Percentiles rank a stretch among this genome's conserved stretches.
These are phyloP conservation scores for Dictyostelium brefeldianum DNA, from an alignment of 78 protist genomes.

Conservation along the genomic window DNA sequence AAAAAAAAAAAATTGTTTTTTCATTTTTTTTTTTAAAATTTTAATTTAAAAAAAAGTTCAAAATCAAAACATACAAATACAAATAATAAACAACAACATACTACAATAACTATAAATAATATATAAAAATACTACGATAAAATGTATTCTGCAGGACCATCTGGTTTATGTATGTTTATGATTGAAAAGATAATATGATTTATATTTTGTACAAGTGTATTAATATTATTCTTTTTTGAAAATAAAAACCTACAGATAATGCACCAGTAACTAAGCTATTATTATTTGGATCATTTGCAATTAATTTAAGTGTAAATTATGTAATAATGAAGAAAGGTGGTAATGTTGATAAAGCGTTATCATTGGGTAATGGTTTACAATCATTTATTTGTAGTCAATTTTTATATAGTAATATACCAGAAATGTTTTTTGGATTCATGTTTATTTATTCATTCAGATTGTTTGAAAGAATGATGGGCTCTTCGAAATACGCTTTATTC, in stretches of 20 bases:
- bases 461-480: slow-evolving; percentile 57
- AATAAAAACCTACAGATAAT: slow-evolving; percentile 21
- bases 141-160: slow-evolving; percentile 57
- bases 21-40: not conserved
- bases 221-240: not conserved
- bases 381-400: slow-evolving; percentile 12
- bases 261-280: slow-evolving; percentile 67
- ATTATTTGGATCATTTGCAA: slow-evolving; percentile 14
- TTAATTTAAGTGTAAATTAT: not conserved
- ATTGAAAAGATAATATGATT: not conserved
- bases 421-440: slow-evolving; percentile 19
- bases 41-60: not conserved
- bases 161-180: slow-evolving; percentile 51
- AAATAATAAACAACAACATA: not conserved
- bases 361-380: not conserved
- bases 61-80: not conserved
- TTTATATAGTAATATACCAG: slow-evolving; percentile 11
- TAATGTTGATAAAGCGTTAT: not conserved
- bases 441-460: slow-evolving; percentile 48
- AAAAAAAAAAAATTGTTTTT: not conserved
- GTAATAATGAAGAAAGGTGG: not conserved
- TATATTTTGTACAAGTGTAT: not conserved
- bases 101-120: not conserved
- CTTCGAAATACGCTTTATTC: slow-evolving; percentile 50
- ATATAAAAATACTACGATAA: not conserved